These are phyloP conservation scores for Cladophialophora immunda DNA, from an alignment of 2,329 filamentous ascomycete species.

Conservation along the genomic window DNA sequence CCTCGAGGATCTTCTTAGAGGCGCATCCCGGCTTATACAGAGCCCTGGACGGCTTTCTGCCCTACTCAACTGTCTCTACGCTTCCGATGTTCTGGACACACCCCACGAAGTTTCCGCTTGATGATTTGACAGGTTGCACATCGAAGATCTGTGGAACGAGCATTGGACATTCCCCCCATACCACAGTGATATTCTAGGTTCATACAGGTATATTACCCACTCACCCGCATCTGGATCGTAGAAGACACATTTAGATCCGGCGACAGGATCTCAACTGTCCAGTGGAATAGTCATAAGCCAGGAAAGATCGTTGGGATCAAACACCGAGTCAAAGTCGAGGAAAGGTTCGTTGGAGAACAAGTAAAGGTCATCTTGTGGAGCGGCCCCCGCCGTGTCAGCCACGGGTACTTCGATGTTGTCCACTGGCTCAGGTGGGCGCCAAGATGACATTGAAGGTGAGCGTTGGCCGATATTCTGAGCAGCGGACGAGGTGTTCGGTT, in stretches of 20 bases:
- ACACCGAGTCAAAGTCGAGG: slow-evolving; percentile 17
- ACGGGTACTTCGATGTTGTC: not conserved
- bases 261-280: not conserved
- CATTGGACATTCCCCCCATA: too few species aligned
- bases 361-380: not conserved
- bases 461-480: too few species aligned
- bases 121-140: too few species aligned
- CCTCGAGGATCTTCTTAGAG: too few species aligned
- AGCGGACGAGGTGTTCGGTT: not conserved
- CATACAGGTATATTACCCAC: not conserved
- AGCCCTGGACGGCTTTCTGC: too few species aligned
- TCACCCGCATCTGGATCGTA: not conserved
- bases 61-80: too few species aligned
- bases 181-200: too few species aligned
- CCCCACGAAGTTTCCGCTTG: too few species aligned
- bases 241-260: not conserved
- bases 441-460: not conserved
- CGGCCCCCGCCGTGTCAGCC: not conserved
- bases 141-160: too few species aligned
- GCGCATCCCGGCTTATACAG: too few species aligned
- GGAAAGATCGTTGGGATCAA: slow-evolving; percentile 25
- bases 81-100: too few species aligned
- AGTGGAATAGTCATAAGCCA: slow-evolving; percentile 25
- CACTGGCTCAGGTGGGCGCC: not conserved
- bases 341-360: not conserved